Conservation (phyloP, 371 early-diverging fungal genomes). For the Choanephora cucurbitarum region DNA sequence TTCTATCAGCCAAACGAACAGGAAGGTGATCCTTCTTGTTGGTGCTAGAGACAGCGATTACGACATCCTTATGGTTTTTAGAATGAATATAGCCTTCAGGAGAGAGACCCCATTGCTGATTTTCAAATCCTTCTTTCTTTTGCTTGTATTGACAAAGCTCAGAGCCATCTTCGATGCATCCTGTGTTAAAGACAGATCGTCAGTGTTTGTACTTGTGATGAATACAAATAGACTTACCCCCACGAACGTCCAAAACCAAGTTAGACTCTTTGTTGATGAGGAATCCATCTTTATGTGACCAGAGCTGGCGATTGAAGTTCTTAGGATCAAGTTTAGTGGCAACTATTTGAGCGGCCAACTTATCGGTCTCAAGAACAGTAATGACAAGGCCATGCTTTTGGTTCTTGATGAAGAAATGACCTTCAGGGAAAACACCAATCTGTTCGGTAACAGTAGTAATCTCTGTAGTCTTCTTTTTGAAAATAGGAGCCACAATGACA, state of each 20-base stretch:
- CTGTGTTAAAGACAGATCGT: slow-evolving; percentile 17
- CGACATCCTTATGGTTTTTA: slow-evolving; percentile 27
- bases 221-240: slow-evolving; percentile 35
- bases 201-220: slow-evolving; percentile 2
- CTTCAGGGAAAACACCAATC: slow-evolving; percentile 53
- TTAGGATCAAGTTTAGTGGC: slow-evolving; percentile 45
- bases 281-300: slow-evolving; percentile 58
- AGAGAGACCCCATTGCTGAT: slow-evolving; percentile 48
- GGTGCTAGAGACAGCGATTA: slow-evolving; percentile 26
- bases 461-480: slow-evolving; percentile 32
- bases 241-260: slow-evolving; percentile 58
- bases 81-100: slow-evolving; percentile 44
- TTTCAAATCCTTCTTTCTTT: slow-evolving; percentile 36
- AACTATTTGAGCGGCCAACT: slow-evolving; percentile 34
- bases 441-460: slow-evolving; percentile 23
- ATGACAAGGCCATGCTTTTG: slow-evolving; percentile 50
- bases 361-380: slow-evolving; percentile 36
- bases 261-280: slow-evolving; percentile 58
- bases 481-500: slow-evolving; percentile 35
- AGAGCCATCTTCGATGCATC: slow-evolving; percentile 31
- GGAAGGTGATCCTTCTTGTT: not conserved
- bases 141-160: slow-evolving; percentile 45
- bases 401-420: slow-evolving; percentile 65
- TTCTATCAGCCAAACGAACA: slow-evolving; percentile 26
- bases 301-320: slow-evolving; percentile 54